Base-by-base conservation (phyloP, 805 yeast genomes). In the Torulaspora franciscae region DNA sequence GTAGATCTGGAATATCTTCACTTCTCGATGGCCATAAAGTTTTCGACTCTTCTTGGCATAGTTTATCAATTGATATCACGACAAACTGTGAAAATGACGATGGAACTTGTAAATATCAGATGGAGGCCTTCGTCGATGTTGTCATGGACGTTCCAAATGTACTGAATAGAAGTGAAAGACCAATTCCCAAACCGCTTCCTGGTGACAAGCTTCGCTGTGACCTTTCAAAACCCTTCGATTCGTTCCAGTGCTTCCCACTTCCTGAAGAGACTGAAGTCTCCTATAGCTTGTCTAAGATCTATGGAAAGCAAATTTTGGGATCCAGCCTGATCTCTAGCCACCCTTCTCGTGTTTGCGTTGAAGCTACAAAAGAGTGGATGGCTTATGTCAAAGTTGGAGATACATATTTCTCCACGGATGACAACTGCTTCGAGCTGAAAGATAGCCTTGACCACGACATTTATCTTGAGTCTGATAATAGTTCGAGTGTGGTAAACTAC, bases 11-110 rank as follows among this genome's bases (percentile, higher is more conserved):
- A 2, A 70, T 93, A 32, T 77, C 95, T 0, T 77, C 95, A 0
- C 70, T 91, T 33, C 70, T 93, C 19, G 95, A 89, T 56, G 98
- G 99, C 14, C 96, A 88, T 62, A 82, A 82, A 58, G 76, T 88
- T 7, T 93, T 89, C 64, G 95, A 89, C 58, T 81, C 96, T 0
- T 80, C 82, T 50, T 93, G 98, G 98, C 96, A 90, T 52, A 79
- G 90, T 32, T 83, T 93, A 88, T 76, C 96, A 2, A 79, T 93
- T 37, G 98, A 91, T 61, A 73, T 91, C 22, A 66, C 67, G 13
- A 80, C 88, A 0, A 67, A 66, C 9, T 80, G 89, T 53, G 67
- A 62, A 19, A 66, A 57, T 3, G 57, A 49, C 3, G 46, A 55
- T 1, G 40, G 46, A 5, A 37, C 37, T 10, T 83, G 89, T 52